A percentile compares a stretch with the other conserved stretches of the same genome.
Evolutionary conservation across 768 basidiomycete species (phyloP).

Genomic region (Leccinum ochraceum): DNA sequence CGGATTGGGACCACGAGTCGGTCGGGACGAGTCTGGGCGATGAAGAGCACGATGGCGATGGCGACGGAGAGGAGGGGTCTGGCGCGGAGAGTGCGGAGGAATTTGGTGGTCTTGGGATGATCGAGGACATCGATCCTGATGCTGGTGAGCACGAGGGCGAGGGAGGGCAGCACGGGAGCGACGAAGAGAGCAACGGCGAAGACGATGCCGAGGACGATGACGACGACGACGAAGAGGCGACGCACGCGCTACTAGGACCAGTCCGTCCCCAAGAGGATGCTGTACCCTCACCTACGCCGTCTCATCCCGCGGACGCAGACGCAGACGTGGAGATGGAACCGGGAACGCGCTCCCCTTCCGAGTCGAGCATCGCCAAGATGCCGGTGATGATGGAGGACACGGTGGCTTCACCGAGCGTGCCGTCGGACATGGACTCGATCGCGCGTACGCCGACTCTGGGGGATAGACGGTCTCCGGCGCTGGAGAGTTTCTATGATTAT

Average conservation of each 20-base stretch:
- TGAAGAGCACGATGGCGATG: conserved; percentile 19
- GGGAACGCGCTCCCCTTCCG: conserved; percentile 12
- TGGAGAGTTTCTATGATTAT: conserved; percentile 28
- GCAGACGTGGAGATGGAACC: conserved; percentile 4
- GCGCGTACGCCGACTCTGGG: conserved; percentile 24
- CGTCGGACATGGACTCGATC: conserved; percentile 31
- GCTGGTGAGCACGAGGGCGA: conserved; percentile 5
- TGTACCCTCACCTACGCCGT: neutral
- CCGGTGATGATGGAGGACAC: conserved; percentile 13
- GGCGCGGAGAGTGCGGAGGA: conserved; percentile 37
- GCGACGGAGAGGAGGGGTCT: conserved; percentile 27
- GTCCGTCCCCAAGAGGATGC: conserved; percentile 5
- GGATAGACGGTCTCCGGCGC: conserved; percentile 21
- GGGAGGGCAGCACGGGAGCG: conserved; percentile 36
- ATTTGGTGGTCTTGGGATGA: conserved; percentile 35
- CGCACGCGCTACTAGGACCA: conserved; percentile 29
- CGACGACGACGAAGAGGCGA: conserved; percentile 32
- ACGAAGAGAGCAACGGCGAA: conserved; percentile 41
- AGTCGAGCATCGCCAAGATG: neutral
- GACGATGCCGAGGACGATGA: conserved; percentile 35
- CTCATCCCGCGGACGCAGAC: neutral
- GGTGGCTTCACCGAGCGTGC: conserved; percentile 24
- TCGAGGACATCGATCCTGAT: conserved; percentile 13
- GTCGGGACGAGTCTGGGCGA: conserved; percentile 23
- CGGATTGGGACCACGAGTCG: conserved; percentile 24